A percentile compares a stretch with the other conserved stretches of the same genome.
These are phyloP conservation scores for Curvularia sp. DNA, from an alignment of 2,329 filamentous ascomycete species.

Conservation along the genomic window DNA sequence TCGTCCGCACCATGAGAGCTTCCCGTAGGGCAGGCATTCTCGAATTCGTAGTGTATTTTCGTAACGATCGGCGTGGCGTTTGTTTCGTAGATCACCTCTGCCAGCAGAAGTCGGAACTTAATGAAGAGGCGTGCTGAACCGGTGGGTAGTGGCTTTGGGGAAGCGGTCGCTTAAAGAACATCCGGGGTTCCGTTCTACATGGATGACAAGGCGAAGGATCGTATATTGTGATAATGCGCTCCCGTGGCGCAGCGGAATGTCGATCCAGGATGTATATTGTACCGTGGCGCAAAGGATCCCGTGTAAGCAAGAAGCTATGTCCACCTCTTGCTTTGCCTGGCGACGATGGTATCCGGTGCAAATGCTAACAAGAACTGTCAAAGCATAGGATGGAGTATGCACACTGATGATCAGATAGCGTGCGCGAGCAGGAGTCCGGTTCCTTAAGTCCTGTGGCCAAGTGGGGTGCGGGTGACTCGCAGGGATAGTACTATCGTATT, in stretches of 20 bases:
- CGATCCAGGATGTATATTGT: constrained; percentile 31
- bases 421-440: constrained; percentile 41
- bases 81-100: constrained; percentile 40
- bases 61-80: constrained; percentile 17
- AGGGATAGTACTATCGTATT: constrained; percentile 39
- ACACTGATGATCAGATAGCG: constrained; percentile 31
- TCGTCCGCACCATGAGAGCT: constrained; percentile 37
- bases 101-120: constrained; percentile 46
- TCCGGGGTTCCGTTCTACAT: constrained; percentile 43
- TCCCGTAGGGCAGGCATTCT: constrained; percentile 48
- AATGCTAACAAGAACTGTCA: constrained; percentile 13
- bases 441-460: constrained; percentile 44
- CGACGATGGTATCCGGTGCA: constrained; percentile 21
- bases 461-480: constrained; percentile 42
- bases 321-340: constrained; percentile 31
- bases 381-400: constrained; percentile 14
- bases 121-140: constrained; percentile 28
- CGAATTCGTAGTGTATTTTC: constrained; percentile 22
- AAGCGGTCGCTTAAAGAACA: constrained; percentile 33
- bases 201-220: constrained; percentile 32
- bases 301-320: constrained; percentile 34
- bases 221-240: constrained; percentile 43
- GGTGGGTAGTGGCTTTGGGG: constrained; percentile 20
- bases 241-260: constrained; percentile 36
- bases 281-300: constrained; percentile 29